These are phyloP conservation scores for Komagataella mondaviorum DNA, from an alignment of 805 yeast genomes.

Conservation along the genomic window DNA sequence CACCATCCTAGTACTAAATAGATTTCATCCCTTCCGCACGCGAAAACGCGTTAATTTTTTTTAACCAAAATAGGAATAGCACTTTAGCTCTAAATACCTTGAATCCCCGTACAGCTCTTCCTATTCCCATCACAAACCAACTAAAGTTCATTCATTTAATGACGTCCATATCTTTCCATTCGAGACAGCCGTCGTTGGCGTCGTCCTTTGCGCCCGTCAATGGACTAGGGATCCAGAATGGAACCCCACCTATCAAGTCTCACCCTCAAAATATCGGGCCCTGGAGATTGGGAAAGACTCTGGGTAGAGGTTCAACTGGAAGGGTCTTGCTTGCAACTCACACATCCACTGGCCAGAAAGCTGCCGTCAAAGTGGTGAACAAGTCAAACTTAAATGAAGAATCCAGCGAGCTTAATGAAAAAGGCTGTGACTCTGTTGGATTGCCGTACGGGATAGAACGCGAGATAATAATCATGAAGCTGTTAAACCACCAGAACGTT, in stretches of 20 bases:
- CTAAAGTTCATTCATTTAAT: not conserved
- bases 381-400: slow-evolving; percentile 51
- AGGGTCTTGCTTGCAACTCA: slow-evolving; percentile 89
- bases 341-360: slow-evolving; percentile 69
- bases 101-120: not conserved
- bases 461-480: slow-evolving; percentile 94
- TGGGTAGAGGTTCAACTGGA: slow-evolving; percentile 96
- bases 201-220: slow-evolving; percentile 3
- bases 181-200: slow-evolving; percentile 2
- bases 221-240: slow-evolving; percentile 2
- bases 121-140: not conserved
- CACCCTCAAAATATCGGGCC: slow-evolving; percentile 65
- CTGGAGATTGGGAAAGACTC: slow-evolving; percentile 89
- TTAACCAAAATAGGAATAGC: not conserved
- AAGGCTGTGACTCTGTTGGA: slow-evolving; percentile 38
- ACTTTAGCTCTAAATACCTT: not conserved
- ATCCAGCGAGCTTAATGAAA: slow-evolving; percentile 10
- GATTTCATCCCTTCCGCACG: not conserved
- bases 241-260: slow-evolving; percentile 8
- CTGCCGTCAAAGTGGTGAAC: slow-evolving; percentile 95
- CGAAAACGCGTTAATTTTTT: not conserved
- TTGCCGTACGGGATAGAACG: slow-evolving; percentile 93
- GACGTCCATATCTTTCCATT: not conserved
- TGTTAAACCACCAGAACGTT: slow-evolving; percentile 86
- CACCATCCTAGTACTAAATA: not conserved